Evolutionary conservation across 2,329 filamentous ascomycete genomes (phyloP), one percentile per base, ranked within the genome.

Genomic region (Ophiostoma piceae): DNA sequence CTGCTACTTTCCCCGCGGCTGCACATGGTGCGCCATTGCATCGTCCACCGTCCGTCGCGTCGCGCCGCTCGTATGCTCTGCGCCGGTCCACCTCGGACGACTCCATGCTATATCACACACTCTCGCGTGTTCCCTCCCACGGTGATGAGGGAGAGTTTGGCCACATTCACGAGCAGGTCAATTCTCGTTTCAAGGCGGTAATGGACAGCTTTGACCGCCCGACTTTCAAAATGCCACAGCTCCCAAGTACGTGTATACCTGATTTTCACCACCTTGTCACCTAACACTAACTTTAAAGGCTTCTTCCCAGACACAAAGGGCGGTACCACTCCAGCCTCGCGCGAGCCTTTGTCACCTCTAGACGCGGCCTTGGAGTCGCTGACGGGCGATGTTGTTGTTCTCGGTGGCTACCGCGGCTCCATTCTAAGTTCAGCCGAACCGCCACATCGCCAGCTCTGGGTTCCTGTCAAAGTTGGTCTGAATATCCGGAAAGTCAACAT

Each of bases 401-500:
- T 98, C 76, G 94, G 94, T 26, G 94, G 94, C 16, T 97, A 97
- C 76, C 86, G 94, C 73, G 94, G 94, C 3, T 97, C 94, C 0
- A 85, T 97, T n/a, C 79, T 98, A 39, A 88, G 94, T 39, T 96
- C 92, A 12, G 90, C 92, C 12, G 89, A 92, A 72, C 86, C 91
- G 9, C 90, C 91, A 3, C 88, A 94, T 76, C 88, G 92, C n/a
- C 92, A 96, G 77, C 81, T 97, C 0, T 98, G 94, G 94, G 92
- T 96, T 1, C 94, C 94, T 0, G 89, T 97, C 76, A 97, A 97
- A 79, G 90, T 97, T 37, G 94, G 94, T 0, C 81, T 98, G 67
- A 97, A 96, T 74, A 86, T 97, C 72, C 89, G 94, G 69, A 97
- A 95, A 77, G 94, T 94, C 1, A 92, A 98, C 77, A 83, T 98